Evolutionary conservation across 805 yeast genomes (phyloP).

Genomic region (Nakazawaea molendinolei): DNA sequence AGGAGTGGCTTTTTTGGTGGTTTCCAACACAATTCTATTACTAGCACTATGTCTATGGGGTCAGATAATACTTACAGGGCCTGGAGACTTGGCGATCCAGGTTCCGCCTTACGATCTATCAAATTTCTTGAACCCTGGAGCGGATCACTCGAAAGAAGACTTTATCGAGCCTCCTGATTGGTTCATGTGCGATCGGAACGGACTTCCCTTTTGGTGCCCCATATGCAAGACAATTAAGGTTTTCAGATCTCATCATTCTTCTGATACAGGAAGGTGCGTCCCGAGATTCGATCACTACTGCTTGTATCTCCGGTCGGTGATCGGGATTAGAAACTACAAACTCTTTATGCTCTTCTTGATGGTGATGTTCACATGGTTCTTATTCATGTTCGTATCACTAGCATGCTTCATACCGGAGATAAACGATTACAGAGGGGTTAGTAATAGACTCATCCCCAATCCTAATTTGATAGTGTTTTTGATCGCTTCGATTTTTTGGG

Average conservation of each 20-base stretch:
- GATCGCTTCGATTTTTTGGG: constrained; percentile 36
- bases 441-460: constrained; percentile 25
- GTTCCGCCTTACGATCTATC: constrained; percentile 29
- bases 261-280: constrained; percentile 48
- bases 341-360: constrained; percentile 48
- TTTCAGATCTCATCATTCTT: constrained; percentile 66
- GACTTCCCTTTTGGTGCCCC: constrained; percentile 74
- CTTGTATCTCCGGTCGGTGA: constrained; percentile 63
- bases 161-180: constrained; percentile 40
- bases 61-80: constrained; percentile 42
- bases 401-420: constrained; percentile 26
- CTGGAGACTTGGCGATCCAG: constrained; percentile 40
- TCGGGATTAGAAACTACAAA: constrained; percentile 63
- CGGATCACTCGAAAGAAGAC: constrained; percentile 2
- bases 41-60: constrained; percentile 36
- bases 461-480: constrained; percentile 45
- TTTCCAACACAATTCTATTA: constrained; percentile 21
- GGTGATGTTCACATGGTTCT: constrained; percentile 29
- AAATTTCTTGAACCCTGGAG: constrained; percentile 19
- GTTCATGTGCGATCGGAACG: constrained; percentile 65
- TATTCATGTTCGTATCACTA: constrained; percentile 32
- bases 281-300: constrained; percentile 83
- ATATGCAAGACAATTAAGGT: constrained; percentile 59
- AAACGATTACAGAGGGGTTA: constrained; percentile 18
- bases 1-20: constrained; percentile 27